Conservation (phyloP, 2,329 filamentous ascomycete genomes). For the Cladophialophora bantiana region DNA sequence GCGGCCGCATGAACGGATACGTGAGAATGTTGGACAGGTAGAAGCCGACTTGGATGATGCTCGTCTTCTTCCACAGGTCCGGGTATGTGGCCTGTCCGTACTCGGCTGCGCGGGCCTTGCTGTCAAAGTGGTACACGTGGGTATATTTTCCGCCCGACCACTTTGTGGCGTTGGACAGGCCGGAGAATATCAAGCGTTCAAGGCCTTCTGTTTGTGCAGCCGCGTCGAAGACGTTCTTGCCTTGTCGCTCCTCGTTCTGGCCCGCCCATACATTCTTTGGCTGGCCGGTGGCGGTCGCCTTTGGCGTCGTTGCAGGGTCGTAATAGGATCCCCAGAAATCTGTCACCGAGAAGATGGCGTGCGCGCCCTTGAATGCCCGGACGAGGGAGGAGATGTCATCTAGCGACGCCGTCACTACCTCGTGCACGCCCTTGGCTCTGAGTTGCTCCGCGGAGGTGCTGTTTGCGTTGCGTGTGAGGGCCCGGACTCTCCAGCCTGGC, state of each 20-base stretch:
- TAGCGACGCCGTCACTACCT: slow-evolving; percentile 44
- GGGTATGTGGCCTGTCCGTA: slow-evolving; percentile 56
- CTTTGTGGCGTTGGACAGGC: slow-evolving; percentile 57
- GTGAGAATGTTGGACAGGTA: slow-evolving; percentile 19
- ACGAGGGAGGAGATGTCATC: slow-evolving; percentile 43
- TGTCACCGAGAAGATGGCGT: slow-evolving; percentile 63
- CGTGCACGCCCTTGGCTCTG: slow-evolving; percentile 40
- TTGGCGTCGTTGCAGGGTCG: slow-evolving; percentile 48
- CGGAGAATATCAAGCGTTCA: slow-evolving; percentile 60
- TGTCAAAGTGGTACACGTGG: slow-evolving; percentile 62
- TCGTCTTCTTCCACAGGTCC: slow-evolving; percentile 58
- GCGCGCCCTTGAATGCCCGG: slow-evolving; percentile 51
- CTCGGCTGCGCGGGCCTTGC: slow-evolving; percentile 59
- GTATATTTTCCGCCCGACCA: slow-evolving; percentile 56
- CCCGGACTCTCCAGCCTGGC: slow-evolving; percentile 45
- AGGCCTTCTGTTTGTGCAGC: slow-evolving; percentile 54
- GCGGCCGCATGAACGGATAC: slow-evolving; percentile 15
- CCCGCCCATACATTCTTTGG: slow-evolving; percentile 53
- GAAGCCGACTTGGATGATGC: slow-evolving; percentile 25
- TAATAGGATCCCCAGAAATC: slow-evolving; percentile 64
- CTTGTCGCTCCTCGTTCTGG: slow-evolving; percentile 59
- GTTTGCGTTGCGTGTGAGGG: slow-evolving; percentile 44
- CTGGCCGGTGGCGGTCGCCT: slow-evolving; percentile 11
- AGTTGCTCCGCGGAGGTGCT: slow-evolving; percentile 40
- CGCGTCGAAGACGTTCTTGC: slow-evolving; percentile 63